These are phyloP conservation scores for Rubroboletus pulcherrimus DNA, from an alignment of 768 basidiomycete species.

Conservation along the genomic window DNA sequence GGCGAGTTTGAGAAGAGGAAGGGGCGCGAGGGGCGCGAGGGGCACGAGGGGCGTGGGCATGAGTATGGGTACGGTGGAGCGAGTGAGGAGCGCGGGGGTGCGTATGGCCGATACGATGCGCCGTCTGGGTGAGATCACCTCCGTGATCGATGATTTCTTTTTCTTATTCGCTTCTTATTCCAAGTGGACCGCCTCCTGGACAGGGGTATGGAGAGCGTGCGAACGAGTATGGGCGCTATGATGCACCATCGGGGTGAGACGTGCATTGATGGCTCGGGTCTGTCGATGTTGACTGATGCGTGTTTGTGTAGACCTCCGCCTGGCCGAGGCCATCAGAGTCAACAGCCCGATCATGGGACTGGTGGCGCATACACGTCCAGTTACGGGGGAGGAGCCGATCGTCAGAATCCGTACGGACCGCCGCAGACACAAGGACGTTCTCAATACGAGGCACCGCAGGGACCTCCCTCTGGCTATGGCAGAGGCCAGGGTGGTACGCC, in stretches of 20 bases:
- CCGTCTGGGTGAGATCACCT: constrained; percentile 11
- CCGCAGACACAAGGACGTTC: constrained; percentile 5
- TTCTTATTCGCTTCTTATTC: too few species aligned
- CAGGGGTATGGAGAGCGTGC: neutral
- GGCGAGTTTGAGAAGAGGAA: constrained; percentile 9
- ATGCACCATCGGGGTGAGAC: constrained; percentile 14
- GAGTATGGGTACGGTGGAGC: neutral
- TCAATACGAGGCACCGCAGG: constrained; percentile 8
- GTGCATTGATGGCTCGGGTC: neutral
- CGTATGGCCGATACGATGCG: neutral
- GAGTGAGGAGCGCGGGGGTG: neutral
- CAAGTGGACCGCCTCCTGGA: constrained; percentile 8
- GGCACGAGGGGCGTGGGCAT: neutral
- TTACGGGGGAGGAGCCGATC: constrained; percentile 6
- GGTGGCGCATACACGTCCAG: neutral
- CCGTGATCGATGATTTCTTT: neutral
- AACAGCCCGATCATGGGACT: constrained; percentile 3
- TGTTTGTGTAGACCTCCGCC: constrained; percentile 4
- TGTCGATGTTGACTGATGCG: neutral
- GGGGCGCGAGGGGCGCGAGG: neutral
- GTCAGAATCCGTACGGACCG: constrained; percentile 9
- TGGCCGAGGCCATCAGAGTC: constrained; percentile 4
- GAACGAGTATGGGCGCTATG: constrained; percentile 6
- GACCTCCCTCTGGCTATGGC: neutral
- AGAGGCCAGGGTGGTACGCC: constrained; percentile 9